Evolutionary conservation across 805 yeast genomes (phyloP).

Genomic region (Saturnispora silvae): DNA sequence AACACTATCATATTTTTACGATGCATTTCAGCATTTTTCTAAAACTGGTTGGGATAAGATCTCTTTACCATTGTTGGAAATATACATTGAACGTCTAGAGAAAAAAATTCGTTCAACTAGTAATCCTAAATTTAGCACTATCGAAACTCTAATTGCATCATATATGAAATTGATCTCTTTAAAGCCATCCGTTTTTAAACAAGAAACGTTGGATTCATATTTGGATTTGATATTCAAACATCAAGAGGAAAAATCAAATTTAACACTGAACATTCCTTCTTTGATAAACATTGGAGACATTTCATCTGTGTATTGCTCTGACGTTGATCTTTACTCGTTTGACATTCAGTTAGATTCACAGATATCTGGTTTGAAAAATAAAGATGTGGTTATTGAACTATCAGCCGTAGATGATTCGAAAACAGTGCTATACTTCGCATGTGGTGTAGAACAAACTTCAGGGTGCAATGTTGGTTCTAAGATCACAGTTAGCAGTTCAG

Average conservation of each 20-base stretch:
- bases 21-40: conserved; percentile 59
- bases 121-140: conserved; percentile 24
- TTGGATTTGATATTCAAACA: neutral
- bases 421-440: conserved; percentile 2
- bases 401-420: neutral
- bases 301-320: conserved; percentile 25
- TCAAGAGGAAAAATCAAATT: neutral
- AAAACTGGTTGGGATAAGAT: conserved; percentile 66
- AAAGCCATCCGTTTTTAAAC: conserved; percentile 2
- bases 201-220: conserved; percentile 1
- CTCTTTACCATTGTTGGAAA: conserved; percentile 53
- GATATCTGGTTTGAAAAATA: neutral
- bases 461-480: neutral
- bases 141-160: conserved; percentile 25
- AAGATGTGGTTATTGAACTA: conserved; percentile 3
- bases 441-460: neutral
- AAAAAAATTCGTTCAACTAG: conserved; percentile 21
- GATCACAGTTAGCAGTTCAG: conserved; percentile 1
- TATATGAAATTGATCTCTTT: conserved; percentile 5
- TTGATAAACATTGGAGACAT: neutral
- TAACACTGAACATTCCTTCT: conserved; percentile 1
- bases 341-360: conserved; percentile 25
- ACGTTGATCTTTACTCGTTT: conserved; percentile 30
- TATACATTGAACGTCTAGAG: conserved; percentile 61
- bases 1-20: conserved; percentile 53